These are phyloP conservation scores for Colletotrichum eleusines DNA, from an alignment of 2,329 filamentous ascomycete species.

Conservation along the genomic window DNA sequence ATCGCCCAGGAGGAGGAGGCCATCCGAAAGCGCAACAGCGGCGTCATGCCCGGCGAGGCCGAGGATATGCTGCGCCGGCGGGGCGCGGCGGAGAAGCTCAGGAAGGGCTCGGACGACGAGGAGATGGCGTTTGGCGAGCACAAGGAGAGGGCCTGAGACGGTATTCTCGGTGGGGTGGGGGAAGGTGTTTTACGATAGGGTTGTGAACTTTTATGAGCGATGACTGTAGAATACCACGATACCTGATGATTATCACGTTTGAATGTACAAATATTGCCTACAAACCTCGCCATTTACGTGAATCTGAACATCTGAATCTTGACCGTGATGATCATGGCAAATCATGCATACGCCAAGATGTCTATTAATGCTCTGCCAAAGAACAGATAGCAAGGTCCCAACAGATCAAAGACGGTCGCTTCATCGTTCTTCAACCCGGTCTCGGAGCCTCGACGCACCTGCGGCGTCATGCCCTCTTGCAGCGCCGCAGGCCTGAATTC, in stretches of 20 bases:
- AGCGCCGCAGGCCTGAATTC: no score
- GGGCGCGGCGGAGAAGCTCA: slow-evolving; percentile 17
- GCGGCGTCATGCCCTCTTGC: no score
- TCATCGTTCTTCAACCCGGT: no score
- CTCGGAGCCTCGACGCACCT: no score
- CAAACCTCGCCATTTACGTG: background rate
- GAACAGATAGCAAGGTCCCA: no score
- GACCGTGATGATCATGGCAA: background rate
- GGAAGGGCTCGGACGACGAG: slow-evolving; percentile 22
- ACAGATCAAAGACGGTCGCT: no score
- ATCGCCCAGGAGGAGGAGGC: slow-evolving; percentile 46
- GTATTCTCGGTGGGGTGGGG: no score
- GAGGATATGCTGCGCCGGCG: slow-evolving; percentile 29
- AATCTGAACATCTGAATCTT: background rate
- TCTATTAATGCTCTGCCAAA: no score
- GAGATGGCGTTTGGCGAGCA: slow-evolving; percentile 40
- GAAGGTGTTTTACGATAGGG: background rate
- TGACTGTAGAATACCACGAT: slow-evolving; percentile 2
- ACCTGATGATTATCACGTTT: background rate
- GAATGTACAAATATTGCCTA: background rate
- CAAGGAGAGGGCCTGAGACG: slow-evolving; percentile 21
- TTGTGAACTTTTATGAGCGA: background rate
- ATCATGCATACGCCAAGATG: background rate
- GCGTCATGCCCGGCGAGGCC: background rate
- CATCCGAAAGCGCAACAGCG: slow-evolving; percentile 20